phyloP scores from a whole-genome alignment of 805 yeast genomes.

The Ogataea methanolica region DNA sequence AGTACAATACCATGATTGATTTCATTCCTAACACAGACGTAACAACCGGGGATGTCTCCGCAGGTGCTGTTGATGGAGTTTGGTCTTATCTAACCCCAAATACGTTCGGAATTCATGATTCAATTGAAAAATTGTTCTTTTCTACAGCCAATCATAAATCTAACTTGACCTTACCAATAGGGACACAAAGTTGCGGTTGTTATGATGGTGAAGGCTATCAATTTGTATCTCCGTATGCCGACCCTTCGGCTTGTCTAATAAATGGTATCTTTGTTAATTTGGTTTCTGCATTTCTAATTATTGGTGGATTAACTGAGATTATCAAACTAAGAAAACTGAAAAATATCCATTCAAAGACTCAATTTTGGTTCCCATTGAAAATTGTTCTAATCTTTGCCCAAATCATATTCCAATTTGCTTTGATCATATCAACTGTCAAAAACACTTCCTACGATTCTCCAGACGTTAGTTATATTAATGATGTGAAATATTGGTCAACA shows the following conservation, averaged over 20 bases:
- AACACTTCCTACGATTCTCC: slow-evolving; percentile 12
- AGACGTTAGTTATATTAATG: slow-evolving; percentile 24
- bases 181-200: slow-evolving; percentile 26
- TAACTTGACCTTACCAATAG: not conserved
- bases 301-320: slow-evolving; percentile 35
- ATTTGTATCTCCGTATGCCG: slow-evolving; percentile 35
- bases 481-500: slow-evolving; percentile 23
- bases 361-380: slow-evolving; percentile 40
- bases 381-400: slow-evolving; percentile 36
- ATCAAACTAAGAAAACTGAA: slow-evolving; percentile 29
- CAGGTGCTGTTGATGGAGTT: slow-evolving; percentile 5
- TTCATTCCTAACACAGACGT: slow-evolving; percentile 2
- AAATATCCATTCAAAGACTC: slow-evolving; percentile 24
- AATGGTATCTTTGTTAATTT: slow-evolving; percentile 39
- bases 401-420: slow-evolving; percentile 30
- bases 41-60: slow-evolving; percentile 5
- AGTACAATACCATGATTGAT: not conserved
- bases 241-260: slow-evolving; percentile 48
- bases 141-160: not conserved
- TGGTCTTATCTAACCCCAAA: slow-evolving; percentile 2
- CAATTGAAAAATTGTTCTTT: not conserved
- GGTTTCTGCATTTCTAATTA: slow-evolving; percentile 33
- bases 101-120: slow-evolving; percentile 4
- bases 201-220: slow-evolving; percentile 41
- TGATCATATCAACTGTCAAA: slow-evolving; percentile 13